These are phyloP conservation scores for Ilex asprella DNA, from an alignment of 257 asterid species.

Conservation along the genomic window DNA sequence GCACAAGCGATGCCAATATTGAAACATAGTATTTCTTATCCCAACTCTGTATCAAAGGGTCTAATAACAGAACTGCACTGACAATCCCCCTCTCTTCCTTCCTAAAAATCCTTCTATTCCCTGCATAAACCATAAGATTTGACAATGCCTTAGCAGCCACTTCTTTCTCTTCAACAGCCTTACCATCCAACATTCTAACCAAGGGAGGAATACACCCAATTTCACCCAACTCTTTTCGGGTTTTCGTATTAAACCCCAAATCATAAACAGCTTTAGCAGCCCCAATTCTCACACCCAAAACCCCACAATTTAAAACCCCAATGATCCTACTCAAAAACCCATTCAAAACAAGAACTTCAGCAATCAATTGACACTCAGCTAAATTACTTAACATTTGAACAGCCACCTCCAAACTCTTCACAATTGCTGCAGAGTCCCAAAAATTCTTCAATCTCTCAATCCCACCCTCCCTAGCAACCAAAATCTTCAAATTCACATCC, in stretches of 20 bases:
- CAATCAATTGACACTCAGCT: constrained; percentile 47
- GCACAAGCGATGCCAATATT: constrained; percentile 36
- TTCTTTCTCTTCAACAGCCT: constrained; percentile 67
- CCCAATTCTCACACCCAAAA: constrained; percentile 48
- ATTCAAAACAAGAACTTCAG: constrained; percentile 44
- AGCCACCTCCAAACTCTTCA: constrained; percentile 48
- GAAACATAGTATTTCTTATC: constrained; percentile 44
- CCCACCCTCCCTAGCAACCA: constrained; percentile 67
- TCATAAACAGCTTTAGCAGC: constrained; percentile 59
- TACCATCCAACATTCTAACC: constrained; percentile 66
- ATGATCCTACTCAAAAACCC: constrained; percentile 44
- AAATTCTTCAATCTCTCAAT: constrained; percentile 49
- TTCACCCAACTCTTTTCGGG: constrained; percentile 71
- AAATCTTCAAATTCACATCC: constrained; percentile 49
- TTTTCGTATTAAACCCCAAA: constrained; percentile 45
- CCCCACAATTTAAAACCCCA: constrained; percentile 44
- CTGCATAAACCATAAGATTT: constrained; percentile 36
- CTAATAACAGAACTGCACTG: constrained; percentile 44
- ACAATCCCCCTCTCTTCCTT: constrained; percentile 70
- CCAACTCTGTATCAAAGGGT: constrained; percentile 38
- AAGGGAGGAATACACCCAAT: constrained; percentile 54
- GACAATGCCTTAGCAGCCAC: constrained; percentile 59
- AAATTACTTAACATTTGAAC: constrained; percentile 51
- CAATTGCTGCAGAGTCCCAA: constrained; percentile 57
- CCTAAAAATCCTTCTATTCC: constrained; percentile 54